Percentiles rank a stretch among this genome's conserved stretches.
Conservation (phyloP, 192 early-diverging fungal species). For the Umbelopsis vinacea region DNA sequence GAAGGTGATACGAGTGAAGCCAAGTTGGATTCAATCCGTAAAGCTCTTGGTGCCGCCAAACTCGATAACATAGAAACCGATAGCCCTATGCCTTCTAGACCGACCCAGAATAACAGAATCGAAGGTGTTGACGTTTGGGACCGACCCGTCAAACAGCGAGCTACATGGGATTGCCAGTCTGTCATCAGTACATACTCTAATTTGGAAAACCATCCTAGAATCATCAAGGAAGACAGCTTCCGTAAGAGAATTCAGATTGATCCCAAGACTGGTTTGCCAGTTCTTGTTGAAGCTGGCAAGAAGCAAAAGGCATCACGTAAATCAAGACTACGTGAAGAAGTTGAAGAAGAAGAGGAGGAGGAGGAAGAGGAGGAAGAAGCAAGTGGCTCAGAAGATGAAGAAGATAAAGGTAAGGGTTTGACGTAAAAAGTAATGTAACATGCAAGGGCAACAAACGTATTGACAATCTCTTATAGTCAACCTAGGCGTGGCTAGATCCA, state of each 20-base stretch:
- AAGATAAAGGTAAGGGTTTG: slow-evolving; percentile 29
- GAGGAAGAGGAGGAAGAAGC: no score
- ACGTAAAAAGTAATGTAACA: no score
- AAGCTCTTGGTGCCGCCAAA: slow-evolving; percentile 48
- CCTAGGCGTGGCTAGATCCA: slow-evolving; percentile 72
- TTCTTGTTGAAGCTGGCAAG: slow-evolving; percentile 56
- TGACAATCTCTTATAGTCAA: slow-evolving; percentile 48
- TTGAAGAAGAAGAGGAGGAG: slow-evolving; percentile 16
- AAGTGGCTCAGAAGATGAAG: slow-evolving; percentile 28
- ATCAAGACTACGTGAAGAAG: slow-evolving; percentile 38
- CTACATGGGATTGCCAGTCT: slow-evolving; percentile 91
- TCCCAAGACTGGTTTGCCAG: slow-evolving; percentile 74
- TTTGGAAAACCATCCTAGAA: slow-evolving; percentile 88
- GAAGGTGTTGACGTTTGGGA: slow-evolving; percentile 50
- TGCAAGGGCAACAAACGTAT: slow-evolving; percentile 13
- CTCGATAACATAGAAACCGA: slow-evolving; percentile 47
- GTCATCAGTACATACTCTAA: slow-evolving; percentile 92
- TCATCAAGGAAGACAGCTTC: slow-evolving; percentile 71
- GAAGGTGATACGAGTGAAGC: slow-evolving; percentile 66
- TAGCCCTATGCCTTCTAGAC: slow-evolving; percentile 23
- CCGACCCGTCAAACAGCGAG: slow-evolving; percentile 56
- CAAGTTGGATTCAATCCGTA: slow-evolving; percentile 65
- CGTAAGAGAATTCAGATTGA: slow-evolving; percentile 67
- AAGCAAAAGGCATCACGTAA: slow-evolving; percentile 39
- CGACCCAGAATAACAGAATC: slow-evolving; percentile 37